phyloP scores from a whole-genome alignment of 2,329 filamentous ascomycete genomes.

The Geosmithia morbida region DNA sequence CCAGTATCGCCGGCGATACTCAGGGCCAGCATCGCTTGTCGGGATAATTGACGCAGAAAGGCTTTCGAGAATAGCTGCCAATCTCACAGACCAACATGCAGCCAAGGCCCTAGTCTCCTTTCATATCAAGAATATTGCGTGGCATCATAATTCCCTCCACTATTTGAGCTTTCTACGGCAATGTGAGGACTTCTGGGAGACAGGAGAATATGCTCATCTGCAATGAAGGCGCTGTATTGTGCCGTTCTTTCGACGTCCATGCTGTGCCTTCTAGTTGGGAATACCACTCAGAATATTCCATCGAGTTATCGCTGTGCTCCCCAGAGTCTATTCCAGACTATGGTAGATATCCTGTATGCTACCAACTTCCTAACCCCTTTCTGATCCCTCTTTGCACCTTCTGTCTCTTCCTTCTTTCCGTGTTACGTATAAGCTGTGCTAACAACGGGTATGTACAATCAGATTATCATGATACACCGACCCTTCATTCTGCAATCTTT shows the following conservation, averaged over 20 bases:
- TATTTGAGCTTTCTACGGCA: not conserved
- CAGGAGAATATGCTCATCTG: not conserved
- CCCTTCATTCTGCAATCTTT: conserved; percentile 18
- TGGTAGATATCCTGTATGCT: not conserved
- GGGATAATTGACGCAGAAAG: not conserved
- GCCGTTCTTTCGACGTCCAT: conserved; percentile 1
- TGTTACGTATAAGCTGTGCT: not conserved
- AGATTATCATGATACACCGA: conserved; percentile 25
- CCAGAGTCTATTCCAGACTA: not conserved
- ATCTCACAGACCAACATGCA: not conserved
- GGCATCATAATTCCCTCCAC: not conserved
- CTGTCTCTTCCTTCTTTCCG: not conserved
- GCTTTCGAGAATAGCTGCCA: not conserved
- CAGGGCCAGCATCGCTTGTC: not conserved
- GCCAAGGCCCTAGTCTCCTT: not conserved
- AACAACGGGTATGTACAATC: not conserved
- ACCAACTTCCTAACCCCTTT: not conserved
- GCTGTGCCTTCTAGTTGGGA: not conserved
- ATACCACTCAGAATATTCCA: not conserved
- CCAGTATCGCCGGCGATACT: not conserved
- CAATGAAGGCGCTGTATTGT: not conserved
- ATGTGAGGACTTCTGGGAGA: not conserved
- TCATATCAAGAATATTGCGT: not conserved
- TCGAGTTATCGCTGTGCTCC: not conserved
- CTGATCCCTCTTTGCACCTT: not conserved